These are phyloP conservation scores for Diplotaxis tenuifolia DNA, from an alignment of 345 rosid species.

Conservation along the genomic window DNA sequence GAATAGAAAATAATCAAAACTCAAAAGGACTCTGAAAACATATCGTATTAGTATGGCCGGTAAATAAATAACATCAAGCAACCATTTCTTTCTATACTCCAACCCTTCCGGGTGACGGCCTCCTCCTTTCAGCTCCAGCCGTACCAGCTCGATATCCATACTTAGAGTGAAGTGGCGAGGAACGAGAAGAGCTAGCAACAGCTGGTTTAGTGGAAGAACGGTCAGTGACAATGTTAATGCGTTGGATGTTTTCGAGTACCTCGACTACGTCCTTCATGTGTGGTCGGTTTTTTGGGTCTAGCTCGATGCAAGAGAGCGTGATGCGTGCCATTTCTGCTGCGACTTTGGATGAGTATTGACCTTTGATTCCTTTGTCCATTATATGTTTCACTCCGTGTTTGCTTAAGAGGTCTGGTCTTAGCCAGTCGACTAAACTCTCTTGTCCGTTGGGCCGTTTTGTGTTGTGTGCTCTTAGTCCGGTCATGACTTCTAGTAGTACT, in stretches of 20 bases:
- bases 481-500: constrained; percentile 64
- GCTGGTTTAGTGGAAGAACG: constrained; percentile 3
- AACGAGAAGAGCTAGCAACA: not conserved
- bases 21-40: not conserved
- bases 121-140: constrained; percentile 1
- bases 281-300: constrained; percentile 61
- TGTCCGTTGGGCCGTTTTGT: constrained; percentile 43
- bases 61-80: not conserved
- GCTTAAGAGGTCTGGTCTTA: constrained; percentile 43
- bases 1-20: not conserved
- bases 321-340: constrained; percentile 47
- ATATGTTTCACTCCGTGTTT: constrained; percentile 50
- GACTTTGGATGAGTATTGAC: constrained; percentile 46
- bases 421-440: constrained; percentile 59
- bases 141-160: constrained; percentile 21
- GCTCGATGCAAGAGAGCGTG: constrained; percentile 45
- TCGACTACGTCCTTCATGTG: constrained; percentile 59
- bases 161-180: constrained; percentile 17
- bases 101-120: not conserved
- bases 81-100: not conserved
- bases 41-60: not conserved
- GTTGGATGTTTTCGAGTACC: constrained; percentile 25
- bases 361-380: constrained; percentile 62
- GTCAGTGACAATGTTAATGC: constrained; percentile 5
- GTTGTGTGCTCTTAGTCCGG: constrained; percentile 60